Base-by-base conservation (phyloP, 2,329 filamentous ascomycete genomes). In the Zymoseptoria tritici region DNA sequence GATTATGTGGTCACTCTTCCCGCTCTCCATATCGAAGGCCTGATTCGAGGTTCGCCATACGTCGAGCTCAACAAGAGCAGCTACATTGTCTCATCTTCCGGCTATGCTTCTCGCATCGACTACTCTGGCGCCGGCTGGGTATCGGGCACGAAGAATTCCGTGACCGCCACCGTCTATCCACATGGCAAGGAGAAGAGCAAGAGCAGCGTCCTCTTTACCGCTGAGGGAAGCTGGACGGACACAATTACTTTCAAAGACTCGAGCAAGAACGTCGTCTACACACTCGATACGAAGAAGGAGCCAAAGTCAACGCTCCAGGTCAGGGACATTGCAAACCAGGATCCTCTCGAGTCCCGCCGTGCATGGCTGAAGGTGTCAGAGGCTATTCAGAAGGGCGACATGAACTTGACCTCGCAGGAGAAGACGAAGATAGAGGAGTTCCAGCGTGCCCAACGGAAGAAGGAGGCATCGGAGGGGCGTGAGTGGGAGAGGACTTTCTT, bases 91-190 rank as follows among this genome's bases (percentile, higher is more conserved):
- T 94, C 90, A 64, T 94, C 88, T 22, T 88, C 87, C 2, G 93
- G 94, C 57, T 97, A 88, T 78, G 88, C 91, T 4, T 84, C 90
- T 64, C 92, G 91, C 78, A 89, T 97, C 70, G 91, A 96, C 73
- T 99, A 96, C 79, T 89, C 85, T 62, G 92, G 93, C 70, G 93
- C 91, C 73, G 93, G 93, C 60, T 99, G 93, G 93, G 76, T 99
- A 9, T 91, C 88, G 52, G 94, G 93, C 66, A 96, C 96, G 81
- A 97, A 96, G 80, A 97, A 97, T 78, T 89, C 83, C 59, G 91
- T 97, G 73, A 85, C 80, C 11, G 93, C 91, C 13, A 81, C 80
- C 22, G 74, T 97, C 59, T 91, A 88, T 77, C 89, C 75, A 76
- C 85, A 78, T 62, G 83, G 80, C 63, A 85, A 77, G 76, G 90